Conservation (phyloP, 768 basidiomycete species). For the Amanita pseudoporphyria region DNA sequence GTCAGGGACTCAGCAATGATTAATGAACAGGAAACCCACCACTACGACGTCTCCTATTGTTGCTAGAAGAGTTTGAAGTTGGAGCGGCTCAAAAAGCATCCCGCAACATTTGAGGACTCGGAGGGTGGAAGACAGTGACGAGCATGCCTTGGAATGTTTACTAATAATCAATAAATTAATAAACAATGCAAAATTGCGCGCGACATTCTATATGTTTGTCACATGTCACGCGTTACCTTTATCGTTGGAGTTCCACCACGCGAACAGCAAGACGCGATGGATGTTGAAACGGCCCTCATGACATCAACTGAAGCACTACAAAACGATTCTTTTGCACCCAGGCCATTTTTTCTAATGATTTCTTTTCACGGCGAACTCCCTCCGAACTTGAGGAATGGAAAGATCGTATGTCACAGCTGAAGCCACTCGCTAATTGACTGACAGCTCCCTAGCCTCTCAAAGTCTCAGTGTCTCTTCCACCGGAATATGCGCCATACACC, state of each 20-base stretch:
- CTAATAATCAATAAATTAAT: background rate
- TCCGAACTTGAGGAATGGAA: conserved; percentile 1
- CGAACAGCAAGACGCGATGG: background rate
- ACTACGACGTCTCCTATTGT: background rate
- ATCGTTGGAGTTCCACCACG: background rate
- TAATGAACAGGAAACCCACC: background rate
- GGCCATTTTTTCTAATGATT: background rate
- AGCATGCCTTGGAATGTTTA: background rate
- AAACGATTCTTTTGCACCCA: background rate
- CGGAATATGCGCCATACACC: no score
- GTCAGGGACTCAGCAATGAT: background rate
- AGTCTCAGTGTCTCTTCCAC: background rate
- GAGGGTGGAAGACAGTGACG: background rate
- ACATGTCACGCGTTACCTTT: background rate
- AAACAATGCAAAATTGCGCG: background rate
- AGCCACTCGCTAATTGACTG: background rate
- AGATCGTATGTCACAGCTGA: background rate
- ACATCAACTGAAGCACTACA: background rate
- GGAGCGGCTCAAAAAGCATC: background rate
- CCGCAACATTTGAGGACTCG: background rate
- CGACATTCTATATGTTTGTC: conserved; percentile 1
- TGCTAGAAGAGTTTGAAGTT: background rate
- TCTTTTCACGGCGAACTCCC: background rate
- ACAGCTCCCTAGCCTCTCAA: conserved; percentile 1
- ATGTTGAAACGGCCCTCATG: background rate